Evolutionary conservation across 257 asterid species (phyloP).

Genomic region (Solanum sejunctum): DNA sequence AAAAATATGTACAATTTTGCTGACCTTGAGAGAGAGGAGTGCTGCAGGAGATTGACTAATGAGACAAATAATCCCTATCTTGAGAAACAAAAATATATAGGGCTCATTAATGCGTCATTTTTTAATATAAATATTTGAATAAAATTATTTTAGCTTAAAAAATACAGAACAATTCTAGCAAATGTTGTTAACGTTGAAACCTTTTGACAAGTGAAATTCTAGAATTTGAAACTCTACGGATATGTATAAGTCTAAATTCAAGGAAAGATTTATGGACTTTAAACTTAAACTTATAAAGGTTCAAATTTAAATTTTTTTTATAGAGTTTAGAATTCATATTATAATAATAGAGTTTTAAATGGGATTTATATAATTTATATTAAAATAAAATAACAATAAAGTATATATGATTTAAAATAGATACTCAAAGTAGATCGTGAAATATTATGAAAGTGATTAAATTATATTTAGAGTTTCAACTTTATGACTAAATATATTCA

Average conservation of each 20-base stretch:
- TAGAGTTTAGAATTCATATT: neutral
- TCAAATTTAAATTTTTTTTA: accelerated
- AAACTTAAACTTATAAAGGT: neutral
- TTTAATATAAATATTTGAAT: neutral
- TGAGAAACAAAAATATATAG: neutral
- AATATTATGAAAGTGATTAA: no score
- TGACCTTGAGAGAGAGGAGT: neutral
- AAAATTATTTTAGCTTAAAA: neutral
- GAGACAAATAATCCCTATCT: neutral
- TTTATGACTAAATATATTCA: neutral
- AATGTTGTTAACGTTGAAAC: neutral
- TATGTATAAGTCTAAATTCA: neutral
- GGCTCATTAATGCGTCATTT: neutral
- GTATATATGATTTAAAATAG: no score
- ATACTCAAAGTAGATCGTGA: no score
- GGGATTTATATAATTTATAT: no score
- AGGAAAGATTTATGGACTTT: neutral
- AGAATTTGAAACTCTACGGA: no score
- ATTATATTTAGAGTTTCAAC: neutral
- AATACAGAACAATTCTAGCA: neutral
- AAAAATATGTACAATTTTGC: neutral
- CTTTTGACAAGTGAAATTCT: neutral
- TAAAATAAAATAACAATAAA: neutral
- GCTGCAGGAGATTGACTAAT: neutral
- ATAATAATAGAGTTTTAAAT: neutral